Evolutionary conservation across 441 rosid genomes (phyloP), one percentile per base, ranked within the genome.

Genomic region (Dalechampia spathulata): DNA sequence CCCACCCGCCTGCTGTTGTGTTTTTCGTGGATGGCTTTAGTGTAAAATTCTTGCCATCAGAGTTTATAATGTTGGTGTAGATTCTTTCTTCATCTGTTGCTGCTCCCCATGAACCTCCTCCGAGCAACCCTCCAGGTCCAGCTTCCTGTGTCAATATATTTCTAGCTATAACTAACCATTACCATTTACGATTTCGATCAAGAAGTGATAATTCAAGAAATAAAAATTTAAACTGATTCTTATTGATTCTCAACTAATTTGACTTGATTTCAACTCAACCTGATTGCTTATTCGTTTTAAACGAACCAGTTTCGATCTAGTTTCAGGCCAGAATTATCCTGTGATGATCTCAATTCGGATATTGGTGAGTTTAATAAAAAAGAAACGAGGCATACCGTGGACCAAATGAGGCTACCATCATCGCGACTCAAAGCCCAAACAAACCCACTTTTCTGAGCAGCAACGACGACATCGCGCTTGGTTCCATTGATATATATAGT

Each of bases 371-470:
- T n/a, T n/a, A n/a, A n/a, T n/a, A 30, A 14, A 14, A 28, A 7
- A 26, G n/a, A 8, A 21, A 36, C 27, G 12, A 30, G 21, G 20
- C 7, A 34, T 61, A 75, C 80, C 14, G 55, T 75, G 2, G 57
- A 68, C 83, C 75, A 75, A 1, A 73, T 13, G 46, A 78, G 67
- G 41, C 22, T 48, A 10, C 76, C 78, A 17, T 11, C 55, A 11
- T 60, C 64, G 0, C 70, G 68, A 58, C 67, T 62, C 28, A 75
- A 34, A 7, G 72, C 64, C 70, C 76, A 67, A 34, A 69, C 66
- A 49, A 74, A 66, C 7, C 79, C 72, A 47, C 82, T 74, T 69
- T 78, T 74, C 37, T 69, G 79, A 26, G 70, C 75, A 7, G 72
- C 72, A 55, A 58, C 63, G 20, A 47, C 75, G 14, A 56, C 26